Evolutionary conservation across 1,284 basidiomycete species (phyloP), one percentile per base, ranked within the genome.

Genomic region (Schizophyllum commune): DNA sequence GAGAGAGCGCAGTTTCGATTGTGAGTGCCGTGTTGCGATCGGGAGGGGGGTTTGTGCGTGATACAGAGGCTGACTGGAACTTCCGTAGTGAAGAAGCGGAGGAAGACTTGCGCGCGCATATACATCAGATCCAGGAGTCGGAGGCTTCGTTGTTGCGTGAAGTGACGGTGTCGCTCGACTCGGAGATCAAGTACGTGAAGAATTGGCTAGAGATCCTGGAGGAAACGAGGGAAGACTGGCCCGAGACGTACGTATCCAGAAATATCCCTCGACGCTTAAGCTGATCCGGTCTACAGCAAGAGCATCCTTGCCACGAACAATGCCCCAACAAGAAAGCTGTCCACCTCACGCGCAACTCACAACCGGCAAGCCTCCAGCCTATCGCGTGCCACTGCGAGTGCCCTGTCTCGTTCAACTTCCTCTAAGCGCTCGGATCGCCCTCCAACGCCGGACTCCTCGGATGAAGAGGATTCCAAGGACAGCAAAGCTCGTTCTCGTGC

Each of bases 71-170:
- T 59, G 21, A 21, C 6, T 52, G 3, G 20, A 5, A 3, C 27
- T 27, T 27, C 32, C 58, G 5, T 65, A 94, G 92, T 66, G 91
- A 94, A 61, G 91, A 96, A 71, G 85, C 88, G 0, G 80, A 84
- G 20, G 89, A 93, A 69, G 91, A 94, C 63, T 82, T 93, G 0
- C 85, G 84, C 21, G 80, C 81, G 1, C 83, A 89, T 32, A 91
- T 94, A 81, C 79, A 83, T 59, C 79, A 77, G 0, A 88, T 96
- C 56, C 89, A 92, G 70, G 85, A 91, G 66, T 84, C 86, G 60
- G 92, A 94, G 69, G 76, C 83, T 47, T 74, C 79, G 34, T 88
- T 92, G 66, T 78, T 88, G 4, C 81, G 80, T 20, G 89, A 89
- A 52, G 76, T 96, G 22, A 82, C 83, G 1, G 74, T 74, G 7